Evolutionary conservation across 1,284 basidiomycete genomes (phyloP).

Genomic region (Uromyces viciae-fabae): DNA sequence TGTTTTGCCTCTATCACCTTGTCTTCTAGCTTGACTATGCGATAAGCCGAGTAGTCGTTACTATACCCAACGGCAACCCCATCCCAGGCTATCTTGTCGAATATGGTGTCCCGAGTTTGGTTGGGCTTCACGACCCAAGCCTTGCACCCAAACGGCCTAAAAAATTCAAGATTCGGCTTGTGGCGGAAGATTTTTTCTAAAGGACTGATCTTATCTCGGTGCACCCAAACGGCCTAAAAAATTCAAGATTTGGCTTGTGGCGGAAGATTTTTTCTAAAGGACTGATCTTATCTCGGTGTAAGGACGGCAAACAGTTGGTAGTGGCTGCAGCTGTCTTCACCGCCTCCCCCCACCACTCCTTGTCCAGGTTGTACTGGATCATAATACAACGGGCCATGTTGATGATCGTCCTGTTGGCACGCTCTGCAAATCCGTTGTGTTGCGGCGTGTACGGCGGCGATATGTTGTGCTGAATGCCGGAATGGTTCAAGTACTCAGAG

Average conservation of each 20-base stretch:
- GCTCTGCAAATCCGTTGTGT: conserved; percentile 53
- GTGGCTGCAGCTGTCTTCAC: conserved; percentile 53
- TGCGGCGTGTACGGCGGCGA: conserved; percentile 56
- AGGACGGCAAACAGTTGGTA: conserved; percentile 52
- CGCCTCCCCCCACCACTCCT: conserved; percentile 55
- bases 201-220: no score
- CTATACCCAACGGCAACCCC: not conserved
- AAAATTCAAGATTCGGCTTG: not conserved
- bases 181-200: no score
- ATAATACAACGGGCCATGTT: conserved; percentile 52
- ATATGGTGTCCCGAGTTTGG: not conserved
- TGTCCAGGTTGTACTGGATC: conserved; percentile 50
- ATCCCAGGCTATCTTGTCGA: not conserved
- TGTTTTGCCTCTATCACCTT: not conserved
- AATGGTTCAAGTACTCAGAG: conserved; percentile 36
- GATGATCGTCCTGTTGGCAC: conserved; percentile 52
- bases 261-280: not conserved
- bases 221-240: no score
- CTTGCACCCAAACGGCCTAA: conserved; percentile 4
- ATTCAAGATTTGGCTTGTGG: not conserved
- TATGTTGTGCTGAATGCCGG: conserved; percentile 53
- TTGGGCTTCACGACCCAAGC: not conserved
- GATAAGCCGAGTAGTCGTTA: not conserved
- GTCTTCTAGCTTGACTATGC: not conserved
- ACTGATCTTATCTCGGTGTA: no score